Percentiles rank a stretch among this genome's conserved stretches.
phyloP scores from a whole-genome alignment of 176 grass and related monocot genomes.

The Neostapfia colusana region DNA sequence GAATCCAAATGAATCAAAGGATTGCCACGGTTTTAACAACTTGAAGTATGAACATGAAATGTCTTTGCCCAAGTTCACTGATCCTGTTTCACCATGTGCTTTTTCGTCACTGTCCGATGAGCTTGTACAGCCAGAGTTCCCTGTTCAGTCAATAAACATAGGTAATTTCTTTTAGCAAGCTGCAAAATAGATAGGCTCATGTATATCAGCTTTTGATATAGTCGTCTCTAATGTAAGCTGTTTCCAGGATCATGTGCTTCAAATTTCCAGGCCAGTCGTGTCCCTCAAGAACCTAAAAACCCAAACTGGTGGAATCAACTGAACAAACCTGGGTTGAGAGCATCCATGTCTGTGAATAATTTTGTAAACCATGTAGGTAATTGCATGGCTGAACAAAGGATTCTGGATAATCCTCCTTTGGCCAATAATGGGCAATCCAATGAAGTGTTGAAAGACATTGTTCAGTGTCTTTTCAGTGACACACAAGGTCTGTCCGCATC shows the following conservation, averaged over 20 bases:
- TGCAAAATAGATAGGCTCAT: neutral
- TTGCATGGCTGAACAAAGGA: conserved; percentile 44
- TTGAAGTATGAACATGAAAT: conserved; percentile 42
- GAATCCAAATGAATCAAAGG: conserved; percentile 47
- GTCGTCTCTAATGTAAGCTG: neutral
- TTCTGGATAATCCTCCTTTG: conserved; percentile 28
- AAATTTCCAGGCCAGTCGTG: neutral
- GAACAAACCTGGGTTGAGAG: conserved; percentile 30
- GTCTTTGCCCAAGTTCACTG: conserved; percentile 46
- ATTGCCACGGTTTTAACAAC: conserved; percentile 13
- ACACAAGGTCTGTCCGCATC: conserved; percentile 34
- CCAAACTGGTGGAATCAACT: conserved; percentile 32
- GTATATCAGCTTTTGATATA: neutral
- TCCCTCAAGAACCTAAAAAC: conserved; percentile 35
- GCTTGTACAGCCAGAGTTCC: conserved; percentile 32
- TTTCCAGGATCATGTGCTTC: conserved; percentile 11
- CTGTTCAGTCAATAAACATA: conserved; percentile 36
- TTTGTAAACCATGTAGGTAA: conserved; percentile 56
- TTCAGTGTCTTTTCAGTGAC: conserved; percentile 61
- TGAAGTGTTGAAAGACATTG: conserved; percentile 51
- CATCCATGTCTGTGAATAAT: conserved; percentile 59
- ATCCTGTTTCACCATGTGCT: conserved; percentile 32
- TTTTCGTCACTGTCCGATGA: conserved; percentile 40
- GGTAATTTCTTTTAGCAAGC: conserved; percentile 49
- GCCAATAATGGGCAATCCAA: conserved; percentile 28